phyloP scores from a whole-genome alignment of 169 alveolate genomes.

The Cystoisospora suis region DNA sequence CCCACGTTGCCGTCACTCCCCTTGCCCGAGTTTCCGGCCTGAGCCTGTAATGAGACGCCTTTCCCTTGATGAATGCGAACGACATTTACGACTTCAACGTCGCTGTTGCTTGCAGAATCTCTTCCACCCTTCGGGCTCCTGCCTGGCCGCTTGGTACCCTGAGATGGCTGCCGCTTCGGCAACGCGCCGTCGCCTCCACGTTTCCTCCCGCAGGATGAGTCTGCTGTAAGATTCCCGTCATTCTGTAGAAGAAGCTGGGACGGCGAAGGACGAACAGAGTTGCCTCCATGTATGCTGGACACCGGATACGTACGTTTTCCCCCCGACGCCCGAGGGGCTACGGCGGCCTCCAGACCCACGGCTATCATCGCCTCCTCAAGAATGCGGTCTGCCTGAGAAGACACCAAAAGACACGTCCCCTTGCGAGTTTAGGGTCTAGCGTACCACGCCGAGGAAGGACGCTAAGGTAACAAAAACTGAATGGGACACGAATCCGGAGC shows the following conservation, averaged over 20 bases:
- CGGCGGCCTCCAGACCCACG: constrained; percentile 61
- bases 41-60: neutral
- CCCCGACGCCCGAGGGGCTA: constrained; percentile 53
- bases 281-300: too few species aligned
- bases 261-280: too few species aligned
- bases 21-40: neutral
- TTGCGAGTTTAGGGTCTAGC: neutral
- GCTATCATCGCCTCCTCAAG: constrained; percentile 63
- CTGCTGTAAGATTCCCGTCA: too few species aligned
- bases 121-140: constrained; percentile 20
- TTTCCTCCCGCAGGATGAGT: too few species aligned
- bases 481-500: too few species aligned
- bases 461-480: too few species aligned
- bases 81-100: constrained; percentile 50
- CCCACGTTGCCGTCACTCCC: neutral
- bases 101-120: constrained; percentile 48
- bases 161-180: constrained; percentile 50
- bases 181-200: too few species aligned
- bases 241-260: too few species aligned
- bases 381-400: constrained; percentile 53
- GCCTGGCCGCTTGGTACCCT: neutral
- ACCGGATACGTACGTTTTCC: too few species aligned
- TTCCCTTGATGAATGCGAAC: neutral
- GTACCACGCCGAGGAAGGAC: too few species aligned
- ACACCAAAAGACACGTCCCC: neutral